A percentile compares a stretch with the other conserved stretches of the same genome.
Evolutionary conservation across 2,329 filamentous ascomycete genomes (phyloP).

Genomic region (Cladosporium sphaerospermum): DNA sequence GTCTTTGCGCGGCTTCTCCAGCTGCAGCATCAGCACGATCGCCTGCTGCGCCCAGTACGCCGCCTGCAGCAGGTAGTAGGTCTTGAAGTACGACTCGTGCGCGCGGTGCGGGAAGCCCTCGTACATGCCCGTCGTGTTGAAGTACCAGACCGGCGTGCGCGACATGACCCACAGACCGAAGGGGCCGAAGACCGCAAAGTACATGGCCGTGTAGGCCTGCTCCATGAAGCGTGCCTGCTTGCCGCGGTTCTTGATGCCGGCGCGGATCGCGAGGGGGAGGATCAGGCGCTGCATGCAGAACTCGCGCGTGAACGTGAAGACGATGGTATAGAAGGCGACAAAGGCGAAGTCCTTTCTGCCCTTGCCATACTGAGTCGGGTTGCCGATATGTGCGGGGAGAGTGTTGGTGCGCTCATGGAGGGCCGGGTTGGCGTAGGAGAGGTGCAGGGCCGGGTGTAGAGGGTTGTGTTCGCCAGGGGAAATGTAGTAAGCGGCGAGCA

Average conservation of each 20-base stretch:
- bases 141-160: conserved; percentile 89
- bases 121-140: conserved; percentile 87
- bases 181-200: conserved; percentile 77
- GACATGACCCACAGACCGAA: conserved; percentile 87
- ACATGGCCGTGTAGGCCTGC: conserved; percentile 87
- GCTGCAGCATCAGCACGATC: conserved; percentile 75
- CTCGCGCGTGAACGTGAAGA: conserved; percentile 88
- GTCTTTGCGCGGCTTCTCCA: conserved; percentile 92
- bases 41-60: conserved; percentile 95
- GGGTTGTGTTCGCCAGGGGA: conserved; percentile 75
- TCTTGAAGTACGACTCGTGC: conserved; percentile 78
- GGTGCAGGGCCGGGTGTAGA: conserved; percentile 74
- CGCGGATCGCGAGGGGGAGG: conserved; percentile 64
- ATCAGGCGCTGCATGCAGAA: conserved; percentile 92
- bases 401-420: conserved; percentile 28
- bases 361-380: conserved; percentile 69
- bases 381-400: conserved; percentile 40
- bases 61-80: conserved; percentile 91
- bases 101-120: conserved; percentile 77
- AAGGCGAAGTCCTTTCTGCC: conserved; percentile 82
- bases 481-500: conserved; percentile 63
- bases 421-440: conserved; percentile 67
- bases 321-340: conserved; percentile 80
- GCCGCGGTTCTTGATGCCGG: conserved; percentile 62
- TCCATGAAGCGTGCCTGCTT: conserved; percentile 95